Conservation (phyloP, 768 basidiomycete species). For the Artomyces pyxidatus region DNA sequence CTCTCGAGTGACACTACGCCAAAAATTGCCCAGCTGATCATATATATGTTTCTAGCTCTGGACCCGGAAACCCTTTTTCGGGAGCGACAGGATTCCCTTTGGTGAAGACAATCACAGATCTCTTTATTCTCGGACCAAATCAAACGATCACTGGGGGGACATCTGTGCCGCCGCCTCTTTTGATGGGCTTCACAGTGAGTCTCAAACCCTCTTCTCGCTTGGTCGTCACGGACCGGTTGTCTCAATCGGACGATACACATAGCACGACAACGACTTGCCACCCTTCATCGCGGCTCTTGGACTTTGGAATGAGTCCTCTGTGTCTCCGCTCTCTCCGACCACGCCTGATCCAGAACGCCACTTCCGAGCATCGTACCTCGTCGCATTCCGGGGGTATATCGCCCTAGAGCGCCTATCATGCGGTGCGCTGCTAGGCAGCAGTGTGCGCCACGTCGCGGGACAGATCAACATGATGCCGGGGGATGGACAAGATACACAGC, state of each 20-base stretch:
- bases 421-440: constrained; percentile 12
- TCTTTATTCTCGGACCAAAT: constrained; percentile 27
- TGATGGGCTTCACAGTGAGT: constrained; percentile 36
- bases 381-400: constrained; percentile 33
- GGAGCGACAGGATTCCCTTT: constrained; percentile 33
- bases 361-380: constrained; percentile 33
- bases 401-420: constrained; percentile 35
- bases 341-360: constrained; percentile 23
- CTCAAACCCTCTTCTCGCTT: background rate
- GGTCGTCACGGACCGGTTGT: background rate
- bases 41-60: constrained; percentile 23
- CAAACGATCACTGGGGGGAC: constrained; percentile 18
- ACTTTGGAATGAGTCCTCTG: constrained; percentile 32
- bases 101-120: constrained; percentile 30
- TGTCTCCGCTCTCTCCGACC: constrained; percentile 31
- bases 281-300: constrained; percentile 35
- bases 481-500: constrained; percentile 5
- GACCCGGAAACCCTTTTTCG: constrained; percentile 36
- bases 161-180: constrained; percentile 30
- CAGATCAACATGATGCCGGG: constrained; percentile 11
- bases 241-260: background rate
- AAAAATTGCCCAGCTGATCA: background rate
- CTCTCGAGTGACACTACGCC: background rate
- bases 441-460: constrained; percentile 14
- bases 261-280: constrained; percentile 40